phyloP scores from a whole-genome alignment of 2,329 filamentous ascomycete genomes.

The Sclerotinia borealis region DNA sequence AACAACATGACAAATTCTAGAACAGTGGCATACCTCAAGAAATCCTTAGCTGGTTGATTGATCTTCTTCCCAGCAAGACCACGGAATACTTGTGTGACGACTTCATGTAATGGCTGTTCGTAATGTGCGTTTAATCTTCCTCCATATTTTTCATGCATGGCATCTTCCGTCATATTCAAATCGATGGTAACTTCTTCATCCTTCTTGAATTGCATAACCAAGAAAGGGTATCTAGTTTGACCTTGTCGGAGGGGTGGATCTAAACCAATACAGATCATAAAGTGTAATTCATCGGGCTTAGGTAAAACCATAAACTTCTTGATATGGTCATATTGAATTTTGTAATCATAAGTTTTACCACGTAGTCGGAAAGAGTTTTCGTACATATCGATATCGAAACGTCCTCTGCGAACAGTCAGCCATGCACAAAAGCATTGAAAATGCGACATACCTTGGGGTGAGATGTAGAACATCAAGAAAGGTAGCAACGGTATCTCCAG shows the following conservation, averaged over 20 bases:
- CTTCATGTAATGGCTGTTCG: slow-evolving; percentile 86
- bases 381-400: slow-evolving; percentile 99
- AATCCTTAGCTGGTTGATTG: slow-evolving; percentile 88
- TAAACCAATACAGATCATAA: slow-evolving; percentile 87
- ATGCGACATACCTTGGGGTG: slow-evolving; percentile 66
- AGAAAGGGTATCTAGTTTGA: slow-evolving; percentile 94
- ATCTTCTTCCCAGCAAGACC: slow-evolving; percentile 94
- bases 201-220: slow-evolving; percentile 98
- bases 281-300: slow-evolving; percentile 97
- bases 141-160: slow-evolving; percentile 79
- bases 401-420: slow-evolving; percentile 60
- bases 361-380: slow-evolving; percentile 93
- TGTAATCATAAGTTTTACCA: slow-evolving; percentile 99
- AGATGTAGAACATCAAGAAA: slow-evolving; percentile 96
- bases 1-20: neutral
- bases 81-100: slow-evolving; percentile 92
- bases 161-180: slow-evolving; percentile 88
- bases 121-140: slow-evolving; percentile 85
- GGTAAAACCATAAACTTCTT: slow-evolving; percentile 99
- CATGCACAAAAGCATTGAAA: neutral
- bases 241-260: slow-evolving; percentile 94
- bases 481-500: slow-evolving; percentile 96
- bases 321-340: slow-evolving; percentile 95
- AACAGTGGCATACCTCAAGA: slow-evolving; percentile 56
- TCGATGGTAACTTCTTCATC: slow-evolving; percentile 97